Base-by-base conservation (phyloP, 2,329 filamentous ascomycete species). In the Pseudogymnoascus sp. region DNA sequence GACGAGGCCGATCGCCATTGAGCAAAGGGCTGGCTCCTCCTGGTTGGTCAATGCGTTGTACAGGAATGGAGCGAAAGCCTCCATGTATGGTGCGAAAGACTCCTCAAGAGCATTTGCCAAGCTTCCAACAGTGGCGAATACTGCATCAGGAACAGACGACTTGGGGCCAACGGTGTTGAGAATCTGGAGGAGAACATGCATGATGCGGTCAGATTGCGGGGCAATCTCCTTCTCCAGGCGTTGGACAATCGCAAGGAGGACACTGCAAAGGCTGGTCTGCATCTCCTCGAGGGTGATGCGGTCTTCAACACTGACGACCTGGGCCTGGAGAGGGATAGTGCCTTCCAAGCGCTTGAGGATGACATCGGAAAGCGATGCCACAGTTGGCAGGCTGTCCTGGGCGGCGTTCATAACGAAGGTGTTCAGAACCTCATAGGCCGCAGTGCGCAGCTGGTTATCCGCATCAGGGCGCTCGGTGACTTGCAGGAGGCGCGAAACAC, bases 41-140 rank as follows among this genome's bases (percentile, higher is more conserved):
- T 96, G 92, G 81, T 97, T 97, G 72, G 88, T 89, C 31, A 99
- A 86, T 28, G 95, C 95, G 69, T 91, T 96, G 82, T 95, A 95
- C 60, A 99, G 81, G 84, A 91, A 97, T 8, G 92, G 92, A 49
- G 87, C 83, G 77, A 99, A 99, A 1, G 91, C 86, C 43, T 96
- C 91, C 93, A 99, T 97, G 81, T 99, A 99, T 80, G 96, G 95
- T 75, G 88, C 80, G 76, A 99, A 99, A 69, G 93, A 91, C 62
- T 92, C 91, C 74, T 97, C 93, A 72, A 97, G 83, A 40, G 93
- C 90, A 71, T 90, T 96, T 42, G 95, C 90, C 65, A 99, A 83
- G n/a, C 90, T 87, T 74, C 93, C 95, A 71, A 97, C 89, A 64
- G 91, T 90, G 61, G 92, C 91, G 72, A 99, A 97, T 65, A 96